Evolutionary conservation across 108 stramenopile species (phyloP), one percentile per base, ranked within the genome.

Genomic region (Fragilaria radians): DNA sequence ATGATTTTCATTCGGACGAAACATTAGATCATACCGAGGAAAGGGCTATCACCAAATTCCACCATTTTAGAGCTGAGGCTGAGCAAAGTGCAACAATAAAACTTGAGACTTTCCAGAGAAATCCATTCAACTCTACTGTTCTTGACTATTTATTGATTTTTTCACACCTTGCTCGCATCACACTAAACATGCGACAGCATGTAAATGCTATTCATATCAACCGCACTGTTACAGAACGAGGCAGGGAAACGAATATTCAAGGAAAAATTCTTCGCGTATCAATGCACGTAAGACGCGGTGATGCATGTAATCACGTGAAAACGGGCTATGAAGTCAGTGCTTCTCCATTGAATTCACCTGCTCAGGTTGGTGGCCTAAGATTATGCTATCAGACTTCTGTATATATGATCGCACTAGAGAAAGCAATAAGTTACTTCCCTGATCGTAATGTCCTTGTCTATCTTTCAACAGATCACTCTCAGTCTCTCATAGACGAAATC

Each of bases 141-240:
- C 59, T 70, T 17, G 68, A 32, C 22, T 51, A 51, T 51, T 21
- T 51, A 9, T 21, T 51, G 17, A 51, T 21, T 19, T 51, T 51
- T 21, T 9, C 50, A 7, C 50, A 51, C 50, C 7, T 51, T 19
- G 23, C 22, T 21, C 50, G 50, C n/a, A 19, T 51, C 50, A 19
- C 23, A 7, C 24, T 51, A 5, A 25, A 51, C 7, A 7, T 51
- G 7, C 50, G 50, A 24, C 19, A 9, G 5, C 24, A 24, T 51
- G 23, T 51, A 18, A 9, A 18, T 7, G 23, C 5, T 21, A 18
- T 51, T 5, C 22, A 51, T 21, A 9, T 42, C 32, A 32, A 53
- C 21, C 24, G 21, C 25, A 17, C 30, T n/a, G 34, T 23, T 18
- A 24, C 23, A 31, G 49, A 60, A 5, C n/a, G n/a, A n/a, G n/a